phyloP scores from a whole-genome alignment of 805 yeast species.

The Clavispora carvajalis region DNA sequence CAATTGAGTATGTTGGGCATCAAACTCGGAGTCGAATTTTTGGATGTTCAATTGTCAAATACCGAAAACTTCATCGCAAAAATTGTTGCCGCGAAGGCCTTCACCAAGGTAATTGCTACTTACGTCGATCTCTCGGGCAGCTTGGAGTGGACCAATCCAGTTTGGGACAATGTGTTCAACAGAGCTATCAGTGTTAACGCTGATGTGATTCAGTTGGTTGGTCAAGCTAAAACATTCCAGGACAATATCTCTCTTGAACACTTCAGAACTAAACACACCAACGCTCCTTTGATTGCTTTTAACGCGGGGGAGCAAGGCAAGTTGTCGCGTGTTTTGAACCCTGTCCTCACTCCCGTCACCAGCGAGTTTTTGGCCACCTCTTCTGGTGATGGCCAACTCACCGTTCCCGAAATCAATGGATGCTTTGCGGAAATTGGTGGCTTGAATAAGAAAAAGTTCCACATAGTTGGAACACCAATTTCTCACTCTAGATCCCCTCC shows the following conservation, averaged over 20 bases:
- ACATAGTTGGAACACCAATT: slow-evolving; percentile 77
- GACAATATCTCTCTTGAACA: slow-evolving; percentile 71
- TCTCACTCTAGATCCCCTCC: slow-evolving; percentile 85
- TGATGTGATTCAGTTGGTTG: slow-evolving; percentile 80
- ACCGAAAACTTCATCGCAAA: slow-evolving; percentile 52
- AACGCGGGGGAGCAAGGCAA: slow-evolving; percentile 77
- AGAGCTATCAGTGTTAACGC: slow-evolving; percentile 61
- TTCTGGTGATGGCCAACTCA: slow-evolving; percentile 79
- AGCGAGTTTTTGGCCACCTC: slow-evolving; percentile 59
- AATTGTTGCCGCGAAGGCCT: slow-evolving; percentile 48
- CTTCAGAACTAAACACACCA: slow-evolving; percentile 54
- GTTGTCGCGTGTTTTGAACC: slow-evolving; percentile 72
- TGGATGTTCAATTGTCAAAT: slow-evolving; percentile 73
- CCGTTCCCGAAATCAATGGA: slow-evolving; percentile 59
- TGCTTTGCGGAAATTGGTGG: slow-evolving; percentile 58
- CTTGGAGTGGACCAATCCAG: slow-evolving; percentile 59
- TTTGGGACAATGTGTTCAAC: slow-evolving; percentile 70
- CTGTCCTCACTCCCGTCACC: slow-evolving; percentile 77
- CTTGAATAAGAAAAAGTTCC: slow-evolving; percentile 52
- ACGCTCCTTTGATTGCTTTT: slow-evolving; percentile 71
- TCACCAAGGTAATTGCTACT: slow-evolving; percentile 74
- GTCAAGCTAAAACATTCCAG: slow-evolving; percentile 55
- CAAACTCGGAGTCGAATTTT: slow-evolving; percentile 71
- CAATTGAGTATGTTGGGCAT: slow-evolving; percentile 56
- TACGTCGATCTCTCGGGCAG: slow-evolving; percentile 69